These are phyloP conservation scores for Syzygium grande DNA, from an alignment of 345 rosid genomes.

Conservation along the genomic window DNA sequence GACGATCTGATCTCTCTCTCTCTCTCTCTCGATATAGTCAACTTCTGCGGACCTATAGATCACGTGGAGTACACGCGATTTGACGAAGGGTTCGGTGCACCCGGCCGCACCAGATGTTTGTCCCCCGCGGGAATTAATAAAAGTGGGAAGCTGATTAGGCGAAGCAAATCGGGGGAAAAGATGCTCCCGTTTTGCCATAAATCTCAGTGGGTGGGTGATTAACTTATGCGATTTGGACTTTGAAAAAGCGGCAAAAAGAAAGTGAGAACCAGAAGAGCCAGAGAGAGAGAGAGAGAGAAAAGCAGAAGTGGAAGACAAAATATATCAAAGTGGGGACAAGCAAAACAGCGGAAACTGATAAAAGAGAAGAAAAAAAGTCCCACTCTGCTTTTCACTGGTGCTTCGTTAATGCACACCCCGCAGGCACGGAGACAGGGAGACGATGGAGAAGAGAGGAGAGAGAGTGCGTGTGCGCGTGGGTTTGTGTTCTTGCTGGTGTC, in stretches of 20 bases:
- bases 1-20: not conserved
- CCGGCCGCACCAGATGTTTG: not conserved
- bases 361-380: not conserved
- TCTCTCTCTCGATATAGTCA: not conserved
- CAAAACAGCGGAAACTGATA: not conserved
- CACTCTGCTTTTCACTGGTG: not conserved
- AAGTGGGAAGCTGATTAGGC: not conserved
- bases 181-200: not conserved
- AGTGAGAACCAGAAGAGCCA: not conserved
- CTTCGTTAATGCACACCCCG: not conserved
- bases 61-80: not conserved
- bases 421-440: not conserved
- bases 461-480: rapidly evolving
- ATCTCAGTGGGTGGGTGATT: not conserved
- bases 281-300: not conserved
- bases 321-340: not conserved
- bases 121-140: not conserved
- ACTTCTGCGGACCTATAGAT: not conserved
- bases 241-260: not conserved
- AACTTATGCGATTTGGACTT: not conserved
- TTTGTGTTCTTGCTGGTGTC: not conserved
- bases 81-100: not conserved
- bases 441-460: not conserved
- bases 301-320: constrained; percentile 1
- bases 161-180: not conserved